Conservation (phyloP, 2,329 filamentous ascomycete genomes). For the Aspergillus cejpii region DNA sequence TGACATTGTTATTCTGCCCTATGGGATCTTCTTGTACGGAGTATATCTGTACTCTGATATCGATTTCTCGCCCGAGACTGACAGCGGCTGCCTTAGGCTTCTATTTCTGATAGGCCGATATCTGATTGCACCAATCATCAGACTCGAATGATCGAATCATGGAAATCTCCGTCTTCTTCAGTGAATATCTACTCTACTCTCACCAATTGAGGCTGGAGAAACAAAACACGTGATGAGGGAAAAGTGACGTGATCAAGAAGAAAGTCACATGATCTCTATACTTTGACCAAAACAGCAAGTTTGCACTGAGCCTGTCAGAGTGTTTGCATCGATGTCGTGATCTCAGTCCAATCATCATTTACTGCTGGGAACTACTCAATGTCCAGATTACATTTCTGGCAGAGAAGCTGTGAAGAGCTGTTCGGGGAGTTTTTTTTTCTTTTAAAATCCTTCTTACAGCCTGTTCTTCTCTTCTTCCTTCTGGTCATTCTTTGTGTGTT, state of each 20-base stretch:
- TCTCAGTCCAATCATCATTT: conserved; percentile 35
- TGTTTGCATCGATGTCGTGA: conserved; percentile 44
- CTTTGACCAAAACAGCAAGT: conserved; percentile 24
- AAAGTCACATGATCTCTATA: conserved; percentile 28
- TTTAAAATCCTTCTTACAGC: conserved; percentile 5
- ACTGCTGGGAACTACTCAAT: too few relatives aligned
- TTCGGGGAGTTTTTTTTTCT: conserved; percentile 8
- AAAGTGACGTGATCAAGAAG: conserved; percentile 25
- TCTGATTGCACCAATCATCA: too few relatives aligned
- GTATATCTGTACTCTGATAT: not conserved
- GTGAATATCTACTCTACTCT: too few relatives aligned
- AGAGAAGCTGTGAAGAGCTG: conserved; percentile 9
- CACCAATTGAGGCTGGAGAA: too few relatives aligned
- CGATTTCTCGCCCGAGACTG: conserved; percentile 7
- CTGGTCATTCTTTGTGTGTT: conserved; percentile 11
- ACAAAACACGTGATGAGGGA: conserved; percentile 1
- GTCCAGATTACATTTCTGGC: conserved; percentile 21
- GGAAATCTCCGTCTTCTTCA: too few relatives aligned
- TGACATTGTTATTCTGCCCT: conserved; percentile 8
- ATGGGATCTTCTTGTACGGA: too few relatives aligned
- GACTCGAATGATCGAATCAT: too few relatives aligned
- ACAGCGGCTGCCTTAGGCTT: not conserved
- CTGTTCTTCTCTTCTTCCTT: conserved; percentile 7
- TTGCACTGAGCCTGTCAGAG: conserved; percentile 18
- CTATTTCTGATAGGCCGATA: too few relatives aligned